Evolutionary conservation across 371 early-diverging fungal species (phyloP).

Genomic region (Rhizopus delemar): DNA sequence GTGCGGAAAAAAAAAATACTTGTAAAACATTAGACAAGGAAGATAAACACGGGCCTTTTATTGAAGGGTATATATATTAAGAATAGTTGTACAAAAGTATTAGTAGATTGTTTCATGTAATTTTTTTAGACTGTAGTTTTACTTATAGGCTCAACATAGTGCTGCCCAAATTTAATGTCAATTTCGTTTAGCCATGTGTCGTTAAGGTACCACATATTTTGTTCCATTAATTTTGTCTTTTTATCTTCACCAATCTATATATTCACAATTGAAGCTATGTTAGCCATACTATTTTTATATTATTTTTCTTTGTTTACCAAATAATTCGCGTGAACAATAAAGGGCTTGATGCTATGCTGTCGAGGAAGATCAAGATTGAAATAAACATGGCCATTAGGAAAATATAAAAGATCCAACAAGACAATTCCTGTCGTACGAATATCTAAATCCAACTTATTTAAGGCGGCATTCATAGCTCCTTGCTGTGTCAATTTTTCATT

Average conservation of each 20-base stretch:
- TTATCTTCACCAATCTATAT: constrained; percentile 53
- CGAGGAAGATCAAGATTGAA: constrained; percentile 34
- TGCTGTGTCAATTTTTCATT: constrained; percentile 39
- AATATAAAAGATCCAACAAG: constrained; percentile 39
- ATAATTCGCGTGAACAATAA: constrained; percentile 47
- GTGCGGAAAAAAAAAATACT: no score
- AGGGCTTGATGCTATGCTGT: constrained; percentile 36
- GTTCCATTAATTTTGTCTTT: constrained; percentile 33
- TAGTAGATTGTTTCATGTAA: no score
- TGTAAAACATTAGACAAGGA: no score
- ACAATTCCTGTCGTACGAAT: constrained; percentile 32
- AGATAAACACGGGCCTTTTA: no score
- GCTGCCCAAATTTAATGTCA: constrained; percentile 18
- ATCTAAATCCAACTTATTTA: constrained; percentile 32
- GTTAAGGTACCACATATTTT: constrained; percentile 41
- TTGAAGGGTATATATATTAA: no score
- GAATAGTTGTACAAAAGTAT: no score
- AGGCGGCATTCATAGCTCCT: constrained; percentile 43
- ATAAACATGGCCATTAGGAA: constrained; percentile 46
- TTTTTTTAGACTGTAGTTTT: no score
- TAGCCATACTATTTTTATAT: not conserved
- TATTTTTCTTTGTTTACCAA: constrained; percentile 20
- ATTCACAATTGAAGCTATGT: constrained; percentile 1
- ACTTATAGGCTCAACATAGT: not conserved
- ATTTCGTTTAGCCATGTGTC: constrained; percentile 41